Percentiles rank a stretch among this genome's conserved stretches.
phyloP scores from a whole-genome alignment of 495 filamentous ascomycete genomes.

The Daldinia caldariorum region DNA sequence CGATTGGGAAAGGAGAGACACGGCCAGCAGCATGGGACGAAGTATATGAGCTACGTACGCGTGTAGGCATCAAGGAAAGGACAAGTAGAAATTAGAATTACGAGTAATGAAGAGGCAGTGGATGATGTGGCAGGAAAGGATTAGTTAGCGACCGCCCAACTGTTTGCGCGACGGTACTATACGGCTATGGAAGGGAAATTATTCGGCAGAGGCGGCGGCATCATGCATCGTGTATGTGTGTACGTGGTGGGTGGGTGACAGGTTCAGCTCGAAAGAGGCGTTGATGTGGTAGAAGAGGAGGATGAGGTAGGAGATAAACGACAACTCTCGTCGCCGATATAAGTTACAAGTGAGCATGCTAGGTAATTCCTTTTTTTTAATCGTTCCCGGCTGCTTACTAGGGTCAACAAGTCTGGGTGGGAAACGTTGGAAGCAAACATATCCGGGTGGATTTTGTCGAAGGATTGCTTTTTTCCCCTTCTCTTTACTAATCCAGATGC shows the following conservation, averaged over 20 bases:
- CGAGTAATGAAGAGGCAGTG: conserved; percentile 41
- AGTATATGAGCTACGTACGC: conserved; percentile 34
- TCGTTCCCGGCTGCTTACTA: conserved; percentile 40
- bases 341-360: conserved; percentile 35
- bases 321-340: conserved; percentile 34
- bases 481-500: conserved; percentile 10
- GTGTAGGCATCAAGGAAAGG: conserved; percentile 35
- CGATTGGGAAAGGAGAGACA: conserved; percentile 43
- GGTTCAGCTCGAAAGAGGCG: conserved; percentile 25
- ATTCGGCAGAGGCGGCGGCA: conserved; percentile 53
- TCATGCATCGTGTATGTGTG: conserved; percentile 55
- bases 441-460: conserved; percentile 27
- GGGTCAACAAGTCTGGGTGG: conserved; percentile 27
- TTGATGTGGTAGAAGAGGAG: conserved; percentile 26
- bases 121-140: conserved; percentile 59
- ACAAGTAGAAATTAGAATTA: conserved; percentile 32
- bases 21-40: conserved; percentile 41
- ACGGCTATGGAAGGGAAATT: conserved; percentile 51
- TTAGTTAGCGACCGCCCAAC: conserved; percentile 51
- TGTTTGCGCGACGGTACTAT: conserved; percentile 59
- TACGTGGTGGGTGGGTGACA: conserved; percentile 40
- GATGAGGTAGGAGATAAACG: conserved; percentile 35
- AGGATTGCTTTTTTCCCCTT: conserved; percentile 30
- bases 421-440: conserved; percentile 35
- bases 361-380: conserved; percentile 26